Evolutionary conservation across 768 basidiomycete genomes (phyloP).

Genomic region (Russula ochroleuca): DNA sequence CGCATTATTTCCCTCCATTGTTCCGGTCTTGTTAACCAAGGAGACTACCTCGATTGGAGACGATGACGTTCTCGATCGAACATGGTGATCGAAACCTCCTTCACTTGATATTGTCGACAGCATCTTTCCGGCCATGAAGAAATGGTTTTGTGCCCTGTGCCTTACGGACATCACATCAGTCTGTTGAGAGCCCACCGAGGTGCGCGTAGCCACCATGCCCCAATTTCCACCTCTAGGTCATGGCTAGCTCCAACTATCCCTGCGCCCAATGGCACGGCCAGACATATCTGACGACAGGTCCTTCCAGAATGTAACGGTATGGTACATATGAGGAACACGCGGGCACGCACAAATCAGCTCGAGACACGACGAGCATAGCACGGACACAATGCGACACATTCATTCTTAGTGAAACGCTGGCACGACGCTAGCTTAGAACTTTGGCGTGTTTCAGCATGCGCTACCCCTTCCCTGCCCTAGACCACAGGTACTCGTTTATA

Average conservation of each 20-base stretch:
- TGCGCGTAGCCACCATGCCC: neutral
- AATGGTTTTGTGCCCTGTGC: neutral
- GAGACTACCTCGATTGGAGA: neutral
- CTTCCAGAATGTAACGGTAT: neutral
- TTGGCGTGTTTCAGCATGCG: neutral
- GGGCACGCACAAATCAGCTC: neutral
- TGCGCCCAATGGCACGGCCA: neutral
- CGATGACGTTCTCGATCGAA: neutral
- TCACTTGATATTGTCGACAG: neutral
- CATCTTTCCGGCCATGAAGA: slow-evolving; percentile 3
- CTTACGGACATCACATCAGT: neutral
- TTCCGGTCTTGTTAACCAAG: neutral
- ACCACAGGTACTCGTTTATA: neutral
- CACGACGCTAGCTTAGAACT: neutral
- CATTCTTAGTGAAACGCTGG: neutral
- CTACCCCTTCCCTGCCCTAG: neutral
- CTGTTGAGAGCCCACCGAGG: neutral
- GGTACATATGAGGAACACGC: neutral
- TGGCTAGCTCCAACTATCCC: neutral
- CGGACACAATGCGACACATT: no score
- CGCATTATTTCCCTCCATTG: neutral
- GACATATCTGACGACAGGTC: neutral
- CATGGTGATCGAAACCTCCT: slow-evolving; percentile 11
- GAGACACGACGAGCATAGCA: neutral
- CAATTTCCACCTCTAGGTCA: neutral